phyloP scores from a whole-genome alignment of 352 stramenopile genomes.

The Phytophthora vignae region DNA sequence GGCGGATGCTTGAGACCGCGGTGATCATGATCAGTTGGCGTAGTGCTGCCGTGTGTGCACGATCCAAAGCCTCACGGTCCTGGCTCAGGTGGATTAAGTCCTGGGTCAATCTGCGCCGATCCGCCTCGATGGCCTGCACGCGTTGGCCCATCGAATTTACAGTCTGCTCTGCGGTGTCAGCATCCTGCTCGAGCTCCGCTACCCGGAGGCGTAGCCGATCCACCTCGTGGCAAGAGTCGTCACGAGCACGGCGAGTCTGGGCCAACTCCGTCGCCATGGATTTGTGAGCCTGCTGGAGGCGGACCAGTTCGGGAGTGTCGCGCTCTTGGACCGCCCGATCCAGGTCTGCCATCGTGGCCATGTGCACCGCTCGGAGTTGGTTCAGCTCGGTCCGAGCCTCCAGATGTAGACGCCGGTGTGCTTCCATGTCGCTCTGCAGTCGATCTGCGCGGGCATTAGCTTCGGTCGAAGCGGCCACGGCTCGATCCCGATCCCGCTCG shows the following conservation, averaged over 20 bases:
- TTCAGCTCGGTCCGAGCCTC: background rate
- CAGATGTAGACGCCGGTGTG: background rate
- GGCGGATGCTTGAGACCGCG: too few relatives aligned
- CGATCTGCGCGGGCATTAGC: background rate
- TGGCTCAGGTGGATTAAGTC: background rate
- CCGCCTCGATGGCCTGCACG: too few relatives aligned
- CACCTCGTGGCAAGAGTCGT: too few relatives aligned
- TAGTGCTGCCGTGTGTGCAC: too few relatives aligned
- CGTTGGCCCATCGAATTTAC: background rate
- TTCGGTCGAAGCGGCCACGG: background rate
- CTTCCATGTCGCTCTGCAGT: background rate
- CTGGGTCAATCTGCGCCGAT: background rate
- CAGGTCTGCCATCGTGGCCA: background rate
- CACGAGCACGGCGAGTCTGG: background rate
- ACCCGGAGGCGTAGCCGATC: too few relatives aligned
- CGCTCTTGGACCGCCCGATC: too few relatives aligned
- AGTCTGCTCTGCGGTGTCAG: background rate
- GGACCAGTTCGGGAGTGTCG: background rate
- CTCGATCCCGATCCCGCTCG: background rate
- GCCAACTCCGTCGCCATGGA: background rate
- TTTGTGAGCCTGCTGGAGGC: background rate
- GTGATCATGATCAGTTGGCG: too few relatives aligned
- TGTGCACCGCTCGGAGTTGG: background rate
- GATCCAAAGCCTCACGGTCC: background rate
- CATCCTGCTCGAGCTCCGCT: too few relatives aligned